Evolutionary conservation across 176 grass and related monocot species (phyloP), one percentile per base, ranked within the genome.

Genomic region (Aegilops bicornis): DNA sequence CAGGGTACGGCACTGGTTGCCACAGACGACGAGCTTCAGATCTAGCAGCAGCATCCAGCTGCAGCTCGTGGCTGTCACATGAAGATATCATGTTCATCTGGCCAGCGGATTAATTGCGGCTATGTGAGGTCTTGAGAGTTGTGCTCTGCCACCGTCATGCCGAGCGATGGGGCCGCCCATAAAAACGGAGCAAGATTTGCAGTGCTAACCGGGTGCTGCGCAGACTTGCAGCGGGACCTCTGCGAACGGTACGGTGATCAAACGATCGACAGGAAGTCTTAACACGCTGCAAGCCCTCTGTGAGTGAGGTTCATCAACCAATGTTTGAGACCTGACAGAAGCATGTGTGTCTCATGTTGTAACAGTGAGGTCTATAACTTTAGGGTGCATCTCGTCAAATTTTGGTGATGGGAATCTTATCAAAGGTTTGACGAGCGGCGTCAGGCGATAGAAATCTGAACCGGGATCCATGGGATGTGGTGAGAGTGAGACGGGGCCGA

Each of bases 401-500:
- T 12, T 27, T 64, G 9, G 61, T 10, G 61, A 29, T 27, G 62
- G 62, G 63, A 65, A 13, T 65, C 63, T 65, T 70, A 35, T 70
- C 32, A 10, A 10, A 37, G 67, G n/a, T 22, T 17, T 36, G 16
- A 35, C 32, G 67, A 11, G 68, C 19, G 33, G 68, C 33, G 68
- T 70, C 68, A 5, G 20, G 35, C 19, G 67, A 70, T 70, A 13
- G 20, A 39, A 71, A 71, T 40, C 9, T n/a, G 2, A 20, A 70
- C 19, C 33, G 33, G 33, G 67, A 70, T 8, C 19, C 36, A 4
- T 3, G 68, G 20, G 68, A 71, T n/a, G 68, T 70, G 19, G 66
- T 69, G 66, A 69, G 65, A 69, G 66, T 69, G 66, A 69, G 65
- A 69, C 66, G 35, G 16, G 50, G 50, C 68, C 35, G 40, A 72